Conservation (phyloP, 2,329 filamentous ascomycete genomes). For the Chlorencoelia australis region DNA sequence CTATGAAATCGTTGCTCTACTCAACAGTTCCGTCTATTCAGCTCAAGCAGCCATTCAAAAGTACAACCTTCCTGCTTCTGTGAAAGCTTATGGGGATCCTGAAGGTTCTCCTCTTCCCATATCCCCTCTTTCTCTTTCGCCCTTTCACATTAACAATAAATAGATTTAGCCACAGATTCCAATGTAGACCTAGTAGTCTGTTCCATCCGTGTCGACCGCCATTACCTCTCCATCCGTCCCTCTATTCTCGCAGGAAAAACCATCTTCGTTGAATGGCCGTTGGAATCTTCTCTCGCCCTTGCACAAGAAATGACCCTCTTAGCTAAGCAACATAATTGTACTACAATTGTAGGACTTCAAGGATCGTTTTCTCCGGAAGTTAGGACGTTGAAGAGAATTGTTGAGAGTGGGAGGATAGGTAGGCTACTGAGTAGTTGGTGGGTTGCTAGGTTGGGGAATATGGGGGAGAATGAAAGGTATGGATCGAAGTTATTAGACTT, state of each 20-base stretch:
- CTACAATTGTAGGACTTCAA: slow-evolving; percentile 39
- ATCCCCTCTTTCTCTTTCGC: too few relatives aligned
- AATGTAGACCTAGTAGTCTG: slow-evolving; percentile 39
- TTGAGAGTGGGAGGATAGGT: slow-evolving; percentile 35
- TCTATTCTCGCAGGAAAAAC: slow-evolving; percentile 36
- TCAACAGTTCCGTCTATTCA: slow-evolving; percentile 36
- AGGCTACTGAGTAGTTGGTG: slow-evolving; percentile 23
- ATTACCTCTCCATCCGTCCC: slow-evolving; percentile 33
- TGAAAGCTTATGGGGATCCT: slow-evolving; percentile 34
- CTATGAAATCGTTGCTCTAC: slow-evolving; percentile 37
- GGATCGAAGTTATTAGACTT: background rate
- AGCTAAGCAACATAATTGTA: slow-evolving; percentile 31
- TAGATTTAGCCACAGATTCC: slow-evolving; percentile 35
- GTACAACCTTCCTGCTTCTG: slow-evolving; percentile 29
- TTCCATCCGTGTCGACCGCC: slow-evolving; percentile 33
- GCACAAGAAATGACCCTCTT: slow-evolving; percentile 34
- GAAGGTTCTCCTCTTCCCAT: too few relatives aligned
- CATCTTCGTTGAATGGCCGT: slow-evolving; percentile 41
- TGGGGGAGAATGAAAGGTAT: background rate
- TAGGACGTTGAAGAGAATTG: slow-evolving; percentile 32
- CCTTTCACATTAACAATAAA: too few relatives aligned
- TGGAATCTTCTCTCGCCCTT: slow-evolving; percentile 32
- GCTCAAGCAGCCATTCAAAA: slow-evolving; percentile 32
- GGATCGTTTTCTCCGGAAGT: slow-evolving; percentile 32
- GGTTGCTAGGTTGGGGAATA: background rate